These are phyloP conservation scores for Citrullus amarus DNA, from an alignment of 306 rosid genomes.

Conservation along the genomic window DNA sequence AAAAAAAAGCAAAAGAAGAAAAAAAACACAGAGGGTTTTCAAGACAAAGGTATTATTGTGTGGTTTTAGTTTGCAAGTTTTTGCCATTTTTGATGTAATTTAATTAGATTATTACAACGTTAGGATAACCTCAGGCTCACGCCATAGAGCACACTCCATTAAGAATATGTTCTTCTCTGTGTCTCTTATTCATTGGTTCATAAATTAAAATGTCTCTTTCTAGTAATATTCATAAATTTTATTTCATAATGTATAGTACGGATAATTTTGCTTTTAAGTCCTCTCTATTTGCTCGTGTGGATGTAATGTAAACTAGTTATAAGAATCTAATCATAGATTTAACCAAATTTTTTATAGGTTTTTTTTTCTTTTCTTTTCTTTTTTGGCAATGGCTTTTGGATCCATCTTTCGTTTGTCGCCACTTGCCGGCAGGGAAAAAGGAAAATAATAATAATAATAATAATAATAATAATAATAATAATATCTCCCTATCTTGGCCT, in stretches of 20 bases:
- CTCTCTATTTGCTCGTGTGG: not conserved
- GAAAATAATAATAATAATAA: too few relatives aligned
- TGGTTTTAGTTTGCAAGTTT: not conserved
- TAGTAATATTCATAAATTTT: not conserved
- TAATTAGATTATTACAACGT: not conserved
- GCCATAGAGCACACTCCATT: not conserved
- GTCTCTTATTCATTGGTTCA: not conserved
- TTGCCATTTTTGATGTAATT: not conserved
- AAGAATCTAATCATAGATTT: constrained; percentile 3
- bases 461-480: not conserved
- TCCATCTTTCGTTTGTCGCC: constrained; percentile 2
- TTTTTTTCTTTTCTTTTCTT: too few relatives aligned
- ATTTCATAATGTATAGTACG: not conserved
- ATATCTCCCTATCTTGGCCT: constrained; percentile 1
- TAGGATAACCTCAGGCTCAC: constrained; percentile 9
- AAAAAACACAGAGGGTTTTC: not conserved
- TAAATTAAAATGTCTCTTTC: not conserved
- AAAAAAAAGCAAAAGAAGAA: not conserved
- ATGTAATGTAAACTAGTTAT: not conserved
- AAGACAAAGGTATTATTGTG: not conserved
- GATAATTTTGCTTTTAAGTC: not conserved
- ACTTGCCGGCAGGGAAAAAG: constrained; percentile 4
- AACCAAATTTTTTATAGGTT: not conserved
- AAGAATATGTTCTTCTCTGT: not conserved
- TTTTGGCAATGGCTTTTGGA: not conserved